These are phyloP conservation scores for Silene noctiflora DNA, from an alignment of 179 eudicot species.

Conservation along the genomic window DNA sequence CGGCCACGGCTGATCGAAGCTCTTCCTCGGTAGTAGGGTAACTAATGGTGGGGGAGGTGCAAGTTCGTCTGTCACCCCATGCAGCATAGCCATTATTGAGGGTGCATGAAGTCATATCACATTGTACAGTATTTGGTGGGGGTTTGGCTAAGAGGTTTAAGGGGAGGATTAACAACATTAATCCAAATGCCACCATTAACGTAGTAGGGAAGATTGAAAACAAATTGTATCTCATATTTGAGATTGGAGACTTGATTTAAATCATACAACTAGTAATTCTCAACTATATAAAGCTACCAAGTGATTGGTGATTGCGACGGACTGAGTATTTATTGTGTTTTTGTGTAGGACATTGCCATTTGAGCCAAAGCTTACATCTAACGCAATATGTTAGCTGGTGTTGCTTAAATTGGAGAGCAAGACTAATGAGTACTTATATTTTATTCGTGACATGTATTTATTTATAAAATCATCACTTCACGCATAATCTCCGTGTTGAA, in stretches of 20 bases:
- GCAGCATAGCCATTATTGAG: constrained; percentile 62
- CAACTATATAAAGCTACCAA: too few relatives aligned
- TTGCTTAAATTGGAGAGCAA: constrained; percentile 5
- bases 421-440: not conserved
- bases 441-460: too few relatives aligned
- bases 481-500: too few relatives aligned
- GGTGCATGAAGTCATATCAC: constrained; percentile 47
- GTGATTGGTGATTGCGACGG: too few relatives aligned
- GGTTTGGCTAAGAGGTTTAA: constrained; percentile 38
- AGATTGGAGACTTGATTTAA: too few relatives aligned
- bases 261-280: too few relatives aligned
- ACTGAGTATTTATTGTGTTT: too few relatives aligned
- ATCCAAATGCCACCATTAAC: not conserved
- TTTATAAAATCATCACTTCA: too few relatives aligned
- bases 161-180: constrained; percentile 4
- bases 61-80: constrained; percentile 61
- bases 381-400: not conserved
- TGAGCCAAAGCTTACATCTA: too few relatives aligned
- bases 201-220: not conserved
- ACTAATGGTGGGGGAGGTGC: constrained; percentile 33
- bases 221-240: constrained; percentile 13
- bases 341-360: too few relatives aligned
- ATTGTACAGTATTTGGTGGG: constrained; percentile 53
- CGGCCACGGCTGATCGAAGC: constrained; percentile 48
- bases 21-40: constrained; percentile 66